Base-by-base conservation (phyloP, 179 eudicot species). In the Drosera spatulata region DNA sequence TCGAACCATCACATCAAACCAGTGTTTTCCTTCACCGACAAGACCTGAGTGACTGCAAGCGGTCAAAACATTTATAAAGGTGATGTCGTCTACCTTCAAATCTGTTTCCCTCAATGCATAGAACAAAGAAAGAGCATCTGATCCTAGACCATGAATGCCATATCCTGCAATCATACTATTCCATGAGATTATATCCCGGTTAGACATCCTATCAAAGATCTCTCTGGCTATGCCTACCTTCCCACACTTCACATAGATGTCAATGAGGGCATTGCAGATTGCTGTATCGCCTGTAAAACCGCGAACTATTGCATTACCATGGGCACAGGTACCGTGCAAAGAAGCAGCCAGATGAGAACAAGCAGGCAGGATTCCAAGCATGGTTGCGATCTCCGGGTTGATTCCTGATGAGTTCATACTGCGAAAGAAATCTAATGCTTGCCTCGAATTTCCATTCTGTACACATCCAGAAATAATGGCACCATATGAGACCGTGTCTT, bases 191-290 rank as follows among this genome's bases (percentile, higher is more conserved):
- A 76, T 67, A 61, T 79, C 76, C 52, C 72, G 66, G 22, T 67
- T 70, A 39, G 50, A 57, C 71, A 79, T 79, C 62, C 51, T 64
- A 49, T 62, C 41, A 53, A 79, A 79, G n/a, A 75, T 59, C 62
- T 61, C 47, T 58, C 77, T 70, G 10, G 80, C 70, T n/a, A 43
- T 70, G 52, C 61, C 64, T 6, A 79, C 60, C 64, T 71, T 63
- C 53, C 83, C 83, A 65, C 83, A 79, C 55, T 79, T 79, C 7
- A 76, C 73, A 58, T 79, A 79, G 80, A 79, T 75, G 58, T 79
- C 80, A 56, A 73, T 73, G 44, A 79, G 59, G 8, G 78, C 83
- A 70, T 79, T 79, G 50, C 78, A 72, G 56, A 76, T 60, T 46
- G 80, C 64, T 13, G 69, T 66, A 66, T 79, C 76, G 41, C 50